Base-by-base conservation (phyloP, 2,329 filamentous ascomycete species). In the Purpureocillium takamizusanense region DNA sequence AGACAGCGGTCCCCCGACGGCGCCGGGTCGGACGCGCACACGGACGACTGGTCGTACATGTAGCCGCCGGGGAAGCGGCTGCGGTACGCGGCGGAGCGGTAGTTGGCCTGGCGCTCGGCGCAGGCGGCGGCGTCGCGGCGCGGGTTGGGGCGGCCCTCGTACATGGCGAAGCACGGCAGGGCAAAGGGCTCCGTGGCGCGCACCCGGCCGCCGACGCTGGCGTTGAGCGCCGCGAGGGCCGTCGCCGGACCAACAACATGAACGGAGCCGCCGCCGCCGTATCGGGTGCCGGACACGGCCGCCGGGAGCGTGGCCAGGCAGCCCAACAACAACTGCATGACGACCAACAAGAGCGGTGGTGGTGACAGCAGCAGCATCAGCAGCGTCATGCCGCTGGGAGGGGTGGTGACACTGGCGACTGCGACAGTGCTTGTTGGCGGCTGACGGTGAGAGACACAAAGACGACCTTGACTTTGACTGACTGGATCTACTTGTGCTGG, bases 21-120 rank as follows among this genome's bases (percentile, higher is more conserved):
- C 10, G 31, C 37, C 16, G 25, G 23, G 32, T 47, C 39, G 2
- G 45, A 42, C 12, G 41, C 41, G 21, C 38, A 38, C 9, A 46
- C 38, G n/a, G 43, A 37, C 10, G 41, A 46, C 16, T 42, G 34
- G n/a, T 47, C 43, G 40, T 47, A 47, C 45, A 46, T 46, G 39
- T 47, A 47, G 11, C 37, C 45, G 1, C 45, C 43, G 6, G 45
- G 43, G 10, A 41, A 36, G 15, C 40, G 28, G 17, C 30, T 25
- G 7, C 45, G 43, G 17, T 46, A 42, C 1, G 28, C 17, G n/a
- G 45, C 36, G 21, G 33, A 39, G 18, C 13, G 16, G 15, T 46
- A 47, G 13, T 42, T 36, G 31, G 33, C 39, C 30, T 44, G 41
- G 13, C 44, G 40, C 31, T 43, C 36, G 16, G 15, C 9, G 36